Evolutionary conservation across 176 grass and related monocot genomes (phyloP), one percentile per base, ranked within the genome.

Genomic region (Oryza meridionalis): DNA sequence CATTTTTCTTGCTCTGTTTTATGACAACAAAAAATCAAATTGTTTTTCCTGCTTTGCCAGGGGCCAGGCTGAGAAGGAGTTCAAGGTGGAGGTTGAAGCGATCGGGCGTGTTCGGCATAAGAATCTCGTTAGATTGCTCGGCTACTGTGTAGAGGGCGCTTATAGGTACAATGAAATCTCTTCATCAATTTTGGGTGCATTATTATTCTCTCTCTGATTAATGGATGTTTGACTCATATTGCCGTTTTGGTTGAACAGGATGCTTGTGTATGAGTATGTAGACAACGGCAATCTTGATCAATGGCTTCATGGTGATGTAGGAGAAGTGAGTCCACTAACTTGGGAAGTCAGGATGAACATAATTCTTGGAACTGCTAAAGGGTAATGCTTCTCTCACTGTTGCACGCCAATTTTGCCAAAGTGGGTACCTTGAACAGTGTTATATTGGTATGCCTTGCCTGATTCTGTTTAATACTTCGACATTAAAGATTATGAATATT

Each of bases 41-140:
- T 67, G 44, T 69, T 51, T 81, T 72, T 37, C 45, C 38, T 69
- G 49, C 62, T 79, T 86, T 42, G 29, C 43, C 87, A 98, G 96
- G 87, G 96, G 96, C 29, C 96, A 98, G 73, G 96, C 96, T 25
- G 93, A 98, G 87, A 98, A 93, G 88, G 96, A 98, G 75, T 98
- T 98, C 89, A 98, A 90, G 86, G 89, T 98, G 40, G 96, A 98
- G 83, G 96, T 98, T 15, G 96, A 98, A 77, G 64, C 87, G 7
- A 98, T 95, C 53, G 96, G 96, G 26, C 96, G 96, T 83, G 93
- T 98, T 78, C 82, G 96, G 70, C 96, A 98, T 85, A 98, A 98
- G 82, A 98, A 98, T 83, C 96, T 98, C 10, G 96, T 98, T 3
- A 90, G 93, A 77, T 79, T 98, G 86, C 93, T 98, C 17, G 96